Conservation (phyloP, 2,329 filamentous ascomycete genomes). For the Calonectria crousiana region DNA sequence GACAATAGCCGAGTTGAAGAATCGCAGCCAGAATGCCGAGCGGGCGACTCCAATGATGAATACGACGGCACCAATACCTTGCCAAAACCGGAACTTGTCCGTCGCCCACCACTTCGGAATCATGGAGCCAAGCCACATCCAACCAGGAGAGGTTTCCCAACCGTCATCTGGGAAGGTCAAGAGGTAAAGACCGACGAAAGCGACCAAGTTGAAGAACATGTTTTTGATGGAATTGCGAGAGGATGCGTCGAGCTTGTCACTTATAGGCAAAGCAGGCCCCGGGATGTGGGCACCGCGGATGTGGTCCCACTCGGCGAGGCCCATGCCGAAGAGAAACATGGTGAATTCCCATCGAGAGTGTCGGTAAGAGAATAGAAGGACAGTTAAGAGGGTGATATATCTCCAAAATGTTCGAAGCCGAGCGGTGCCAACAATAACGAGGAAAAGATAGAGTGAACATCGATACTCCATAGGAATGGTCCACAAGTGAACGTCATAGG, state of each 20-base stretch:
- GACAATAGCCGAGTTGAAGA: conserved; percentile 62
- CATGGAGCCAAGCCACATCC: conserved; percentile 59
- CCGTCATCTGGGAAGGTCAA: conserved; percentile 53
- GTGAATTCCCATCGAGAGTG: conserved; percentile 67
- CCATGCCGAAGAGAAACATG: conserved; percentile 67
- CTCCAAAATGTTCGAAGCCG: conserved; percentile 58
- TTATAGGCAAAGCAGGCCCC: conserved; percentile 40
- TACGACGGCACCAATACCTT: conserved; percentile 64
- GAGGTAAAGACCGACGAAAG: conserved; percentile 66
- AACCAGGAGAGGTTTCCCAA: conserved; percentile 65
- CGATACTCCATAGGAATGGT: conserved; percentile 73
- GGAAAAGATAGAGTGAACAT: conserved; percentile 69
- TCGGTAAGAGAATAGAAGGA: conserved; percentile 60
- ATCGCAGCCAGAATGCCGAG: conserved; percentile 59
- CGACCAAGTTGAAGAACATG: conserved; percentile 55
- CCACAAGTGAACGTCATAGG: conserved; percentile 71
- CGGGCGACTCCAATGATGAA: conserved; percentile 64
- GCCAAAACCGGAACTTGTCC: conserved; percentile 68
- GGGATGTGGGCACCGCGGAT: conserved; percentile 60
- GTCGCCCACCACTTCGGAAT: conserved; percentile 64
- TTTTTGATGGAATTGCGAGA: conserved; percentile 24
- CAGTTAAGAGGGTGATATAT: conserved; percentile 53
- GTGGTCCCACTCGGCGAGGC: conserved; percentile 67
- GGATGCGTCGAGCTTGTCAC: conserved; percentile 30
- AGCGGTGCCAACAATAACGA: conserved; percentile 63